A percentile compares a stretch with the other conserved stretches of the same genome.
Conservation (phyloP, 441 rosid genomes). For the Brassica balearica region DNA sequence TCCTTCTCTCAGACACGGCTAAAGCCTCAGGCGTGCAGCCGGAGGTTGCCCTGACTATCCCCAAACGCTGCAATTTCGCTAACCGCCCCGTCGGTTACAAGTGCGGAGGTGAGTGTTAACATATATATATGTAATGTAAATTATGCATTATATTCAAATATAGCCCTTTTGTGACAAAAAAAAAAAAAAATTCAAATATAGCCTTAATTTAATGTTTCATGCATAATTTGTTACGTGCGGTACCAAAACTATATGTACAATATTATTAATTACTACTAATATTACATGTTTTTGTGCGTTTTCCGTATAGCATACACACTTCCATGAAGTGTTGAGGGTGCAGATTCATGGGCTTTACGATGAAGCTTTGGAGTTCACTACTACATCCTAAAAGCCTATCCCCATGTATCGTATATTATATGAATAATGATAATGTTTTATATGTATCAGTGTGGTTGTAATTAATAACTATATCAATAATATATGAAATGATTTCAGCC, state of each 20-base stretch:
- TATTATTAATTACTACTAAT: not conserved
- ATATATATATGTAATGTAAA: too few relatives aligned
- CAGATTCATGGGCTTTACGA: constrained; percentile 5
- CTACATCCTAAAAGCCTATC: constrained; percentile 3
- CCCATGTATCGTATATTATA: constrained; percentile 19
- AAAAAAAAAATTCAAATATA: too few relatives aligned
- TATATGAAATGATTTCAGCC: constrained; percentile 13
- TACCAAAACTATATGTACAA: not conserved
- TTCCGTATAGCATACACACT: constrained; percentile 41
- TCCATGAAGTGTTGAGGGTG: constrained; percentile 25
- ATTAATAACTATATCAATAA: constrained; percentile 13
- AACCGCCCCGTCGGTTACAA: constrained; percentile 82
- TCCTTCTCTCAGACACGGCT: constrained; percentile 69
- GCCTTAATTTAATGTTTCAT: not conserved
- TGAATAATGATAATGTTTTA: constrained; percentile 35
- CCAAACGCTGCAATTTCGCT: constrained; percentile 82
- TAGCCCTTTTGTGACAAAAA: too few relatives aligned
- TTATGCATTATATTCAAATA: not conserved
- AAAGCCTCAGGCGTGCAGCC: constrained; percentile 70
- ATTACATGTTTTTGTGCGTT: not conserved
- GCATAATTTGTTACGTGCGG: not conserved
- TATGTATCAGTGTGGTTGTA: constrained; percentile 28
- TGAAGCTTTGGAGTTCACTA: constrained; percentile 14
- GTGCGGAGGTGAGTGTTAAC: constrained; percentile 52
- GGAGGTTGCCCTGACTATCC: constrained; percentile 70